Evolutionary conservation across 768 basidiomycete genomes (phyloP), one percentile per base, ranked within the genome.

Genomic region (Lenzites betulinus): DNA sequence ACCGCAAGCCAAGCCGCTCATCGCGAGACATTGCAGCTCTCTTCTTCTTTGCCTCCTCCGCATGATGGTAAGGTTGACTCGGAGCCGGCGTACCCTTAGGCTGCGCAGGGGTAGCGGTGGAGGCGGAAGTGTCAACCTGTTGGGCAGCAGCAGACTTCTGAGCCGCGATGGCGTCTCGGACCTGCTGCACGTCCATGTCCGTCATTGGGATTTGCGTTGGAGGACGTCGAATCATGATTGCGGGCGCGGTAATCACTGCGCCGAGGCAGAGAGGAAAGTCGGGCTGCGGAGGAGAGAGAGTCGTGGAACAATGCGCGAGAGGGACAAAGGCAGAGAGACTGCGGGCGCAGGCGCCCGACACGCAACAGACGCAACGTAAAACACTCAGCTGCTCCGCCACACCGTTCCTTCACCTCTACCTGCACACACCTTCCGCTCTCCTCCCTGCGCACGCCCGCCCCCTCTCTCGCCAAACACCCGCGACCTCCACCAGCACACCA

Each of bases 131-230:
- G 16, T 30, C 47, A 18, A 26, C 39, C 22, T 28, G 66, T 53
- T 49, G 47, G 23, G 50, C 58, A 25, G 62, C 54, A 7, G 62
- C 63, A 11, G 64, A 59, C 61, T 72, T 74, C 58, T 67, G 70
- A 39, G 66, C 67, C 39, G 84, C 67, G 20, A 81, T 77, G 67
- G 87, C 72, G 50, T 87, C 83, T 42, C 90, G 84, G 42, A 92
- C 78, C 62, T 91, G 90, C 75, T 92, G 88, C 28, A 93, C 87
- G 70, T 93, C 92, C 22, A 79, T 72, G 71, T 92, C 90, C 61
- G 78, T 83, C 83, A 93, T 85, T 28, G 81, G 82, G 64, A 93
- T 89, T 56, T 89, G 79, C 1, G 91, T 91, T 6, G 92, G 90
- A 22, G 81, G 79, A 50, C 91, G 80, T 51, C 92, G 85, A 69